phyloP scores from a whole-genome alignment of 192 early-diverging fungal genomes.

The Podila horticola region DNA sequence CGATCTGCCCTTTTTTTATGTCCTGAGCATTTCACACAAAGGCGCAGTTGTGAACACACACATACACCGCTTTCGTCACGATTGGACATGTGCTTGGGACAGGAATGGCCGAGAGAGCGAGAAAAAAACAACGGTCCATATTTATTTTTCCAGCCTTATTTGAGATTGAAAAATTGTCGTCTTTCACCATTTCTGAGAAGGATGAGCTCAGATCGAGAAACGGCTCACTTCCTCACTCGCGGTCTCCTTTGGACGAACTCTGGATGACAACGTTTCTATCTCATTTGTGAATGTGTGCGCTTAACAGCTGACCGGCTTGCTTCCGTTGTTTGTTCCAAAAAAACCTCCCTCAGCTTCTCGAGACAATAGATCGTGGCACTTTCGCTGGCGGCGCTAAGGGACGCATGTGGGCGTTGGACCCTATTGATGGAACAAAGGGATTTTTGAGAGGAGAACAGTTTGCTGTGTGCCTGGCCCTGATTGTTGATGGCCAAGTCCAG shows the following conservation, averaged over 20 bases:
- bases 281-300: no score
- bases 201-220: background rate
- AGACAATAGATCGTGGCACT: constrained; percentile 92
- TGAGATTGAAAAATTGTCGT: background rate
- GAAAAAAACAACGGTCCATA: no score
- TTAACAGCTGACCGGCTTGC: no score
- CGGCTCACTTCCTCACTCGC: no score
- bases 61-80: no score
- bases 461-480: constrained; percentile 94
- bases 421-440: constrained; percentile 98
- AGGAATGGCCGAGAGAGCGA: no score
- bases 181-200: constrained; percentile 3
- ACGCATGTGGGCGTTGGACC: constrained; percentile 87
- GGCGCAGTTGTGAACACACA: no score
- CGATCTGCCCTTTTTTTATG: no score
- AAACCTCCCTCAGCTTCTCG: constrained; percentile 65
- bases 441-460: constrained; percentile 98
- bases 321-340: background rate
- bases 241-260: no score
- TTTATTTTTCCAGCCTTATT: background rate
- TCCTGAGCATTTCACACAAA: no score
- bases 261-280: no score
- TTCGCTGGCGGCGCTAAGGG: constrained; percentile 81
- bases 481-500: constrained; percentile 88
- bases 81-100: no score